A percentile compares a stretch with the other conserved stretches of the same genome.
phyloP scores from a whole-genome alignment of 148 eudicot genomes.

The Mesembryanthemum crystallinum region DNA sequence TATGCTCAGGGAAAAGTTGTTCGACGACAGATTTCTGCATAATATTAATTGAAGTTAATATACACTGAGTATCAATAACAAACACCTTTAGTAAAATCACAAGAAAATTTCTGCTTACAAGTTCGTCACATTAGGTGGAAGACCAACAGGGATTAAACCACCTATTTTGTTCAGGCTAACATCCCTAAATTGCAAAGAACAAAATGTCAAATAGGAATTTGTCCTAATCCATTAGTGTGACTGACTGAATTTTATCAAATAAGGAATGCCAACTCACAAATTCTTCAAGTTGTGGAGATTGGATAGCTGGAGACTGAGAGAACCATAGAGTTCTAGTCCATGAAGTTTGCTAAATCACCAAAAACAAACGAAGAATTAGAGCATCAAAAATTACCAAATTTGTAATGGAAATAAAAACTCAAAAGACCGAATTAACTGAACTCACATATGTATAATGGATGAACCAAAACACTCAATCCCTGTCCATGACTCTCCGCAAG shows the following conservation, averaged over 20 bases:
- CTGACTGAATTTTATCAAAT: not conserved
- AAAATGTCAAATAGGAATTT: slow-evolving; percentile 4
- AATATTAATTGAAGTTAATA: not conserved
- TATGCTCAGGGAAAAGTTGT: slow-evolving; percentile 54
- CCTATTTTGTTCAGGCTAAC: slow-evolving; percentile 60
- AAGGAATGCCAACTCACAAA: slow-evolving; percentile 44
- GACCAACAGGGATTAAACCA: slow-evolving; percentile 68
- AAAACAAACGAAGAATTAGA: not conserved
- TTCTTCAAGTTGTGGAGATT: slow-evolving; percentile 57
- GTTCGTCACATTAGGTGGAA: slow-evolving; percentile 71
- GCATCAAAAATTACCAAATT: not conserved
- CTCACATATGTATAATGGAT: slow-evolving; percentile 67
- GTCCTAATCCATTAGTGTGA: not conserved
- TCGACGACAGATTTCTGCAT: slow-evolving; percentile 73
- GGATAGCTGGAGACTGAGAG: slow-evolving; percentile 53
- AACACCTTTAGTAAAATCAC: not conserved
- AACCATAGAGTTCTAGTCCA: slow-evolving; percentile 59
- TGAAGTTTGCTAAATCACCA: slow-evolving; percentile 49
- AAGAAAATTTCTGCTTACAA: slow-evolving; percentile 46
- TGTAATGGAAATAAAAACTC: not conserved
- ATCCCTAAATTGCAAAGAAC: slow-evolving; percentile 47
- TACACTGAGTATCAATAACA: not conserved
- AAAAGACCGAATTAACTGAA: not conserved
- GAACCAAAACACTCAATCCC: slow-evolving; percentile 80
- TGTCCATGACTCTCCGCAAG: slow-evolving; percentile 77